Conservation (phyloP, 176 grass and related monocot genomes). For the Calamus simplicifolius region DNA sequence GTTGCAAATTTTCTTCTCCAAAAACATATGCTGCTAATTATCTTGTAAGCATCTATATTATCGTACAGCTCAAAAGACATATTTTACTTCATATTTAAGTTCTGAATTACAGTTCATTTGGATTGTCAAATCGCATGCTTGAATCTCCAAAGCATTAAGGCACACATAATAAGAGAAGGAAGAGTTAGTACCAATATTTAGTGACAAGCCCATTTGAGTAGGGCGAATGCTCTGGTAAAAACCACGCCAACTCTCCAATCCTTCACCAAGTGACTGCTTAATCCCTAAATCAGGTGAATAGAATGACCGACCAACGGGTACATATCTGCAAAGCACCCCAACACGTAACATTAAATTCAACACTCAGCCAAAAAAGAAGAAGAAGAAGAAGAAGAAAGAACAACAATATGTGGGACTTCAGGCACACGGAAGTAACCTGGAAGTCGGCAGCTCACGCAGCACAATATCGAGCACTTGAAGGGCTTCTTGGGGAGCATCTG, state of each 20-base stretch:
- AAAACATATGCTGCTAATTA: no score
- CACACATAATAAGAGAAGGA: neutral
- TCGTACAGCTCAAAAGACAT: no score
- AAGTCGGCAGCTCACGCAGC: slow-evolving; percentile 1
- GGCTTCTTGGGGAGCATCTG: slow-evolving; percentile 5
- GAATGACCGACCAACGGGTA: neutral
- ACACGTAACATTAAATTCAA: no score
- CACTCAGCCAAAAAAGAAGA: no score
- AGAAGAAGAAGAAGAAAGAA: no score
- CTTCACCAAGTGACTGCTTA: neutral
- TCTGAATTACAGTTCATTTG: neutral
- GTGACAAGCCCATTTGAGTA: slow-evolving; percentile 1
- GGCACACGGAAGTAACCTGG: neutral
- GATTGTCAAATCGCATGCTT: neutral
- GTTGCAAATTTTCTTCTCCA: no score
- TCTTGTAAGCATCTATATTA: no score
- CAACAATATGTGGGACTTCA: no score
- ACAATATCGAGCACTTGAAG: slow-evolving; percentile 7
- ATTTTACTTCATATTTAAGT: neutral
- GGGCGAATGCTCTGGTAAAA: slow-evolving; percentile 11
- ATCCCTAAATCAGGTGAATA: slow-evolving; percentile 7
- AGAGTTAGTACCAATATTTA: neutral
- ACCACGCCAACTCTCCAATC: slow-evolving; percentile 7
- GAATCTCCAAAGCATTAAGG: neutral
- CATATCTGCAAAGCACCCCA: neutral